Evolutionary conservation across 805 yeast species (phyloP).

Genomic region (Candida fluviatilis): DNA sequence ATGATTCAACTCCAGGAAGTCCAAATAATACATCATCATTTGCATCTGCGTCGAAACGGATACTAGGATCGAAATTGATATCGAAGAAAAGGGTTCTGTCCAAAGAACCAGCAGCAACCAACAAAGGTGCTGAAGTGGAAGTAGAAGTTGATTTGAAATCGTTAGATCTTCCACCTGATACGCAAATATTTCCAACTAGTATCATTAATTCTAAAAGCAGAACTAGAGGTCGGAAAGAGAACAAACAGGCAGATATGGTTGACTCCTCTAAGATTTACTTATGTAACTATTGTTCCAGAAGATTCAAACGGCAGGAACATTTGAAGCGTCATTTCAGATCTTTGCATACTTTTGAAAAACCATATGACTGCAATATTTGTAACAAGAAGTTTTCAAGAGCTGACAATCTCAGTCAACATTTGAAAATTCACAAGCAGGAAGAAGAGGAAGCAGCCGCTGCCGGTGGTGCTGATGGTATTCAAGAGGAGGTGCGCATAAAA

Average conservation of each 20-base stretch:
- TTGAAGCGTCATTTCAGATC: slow-evolving; percentile 70
- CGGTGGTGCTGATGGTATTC: neutral
- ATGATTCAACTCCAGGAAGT: slow-evolving; percentile 6
- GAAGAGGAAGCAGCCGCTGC: slow-evolving; percentile 13
- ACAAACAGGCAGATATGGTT: slow-evolving; percentile 49
- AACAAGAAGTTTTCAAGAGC: slow-evolving; percentile 62
- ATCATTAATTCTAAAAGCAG: slow-evolving; percentile 30
- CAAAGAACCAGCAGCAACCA: slow-evolving; percentile 14
- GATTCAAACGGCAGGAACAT: slow-evolving; percentile 74
- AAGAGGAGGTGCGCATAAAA: neutral
- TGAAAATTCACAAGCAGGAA: slow-evolving; percentile 48
- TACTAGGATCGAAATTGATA: slow-evolving; percentile 36
- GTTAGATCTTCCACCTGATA: slow-evolving; percentile 36
- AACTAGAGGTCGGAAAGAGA: slow-evolving; percentile 64
- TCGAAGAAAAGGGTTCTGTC: slow-evolving; percentile 22
- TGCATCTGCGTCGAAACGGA: slow-evolving; percentile 35
- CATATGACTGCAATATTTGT: slow-evolving; percentile 59
- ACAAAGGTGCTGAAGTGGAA: slow-evolving; percentile 26
- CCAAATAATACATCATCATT: slow-evolving; percentile 14
- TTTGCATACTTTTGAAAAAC: slow-evolving; percentile 69
- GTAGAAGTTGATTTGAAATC: slow-evolving; percentile 38
- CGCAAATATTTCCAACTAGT: slow-evolving; percentile 32
- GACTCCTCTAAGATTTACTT: slow-evolving; percentile 53
- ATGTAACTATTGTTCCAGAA: slow-evolving; percentile 60
- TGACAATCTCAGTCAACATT: slow-evolving; percentile 64